A percentile compares a stretch with the other conserved stretches of the same genome.
Conservation (phyloP, 192 early-diverging fungal species). For the Rhizoclosmatium globosum region DNA sequence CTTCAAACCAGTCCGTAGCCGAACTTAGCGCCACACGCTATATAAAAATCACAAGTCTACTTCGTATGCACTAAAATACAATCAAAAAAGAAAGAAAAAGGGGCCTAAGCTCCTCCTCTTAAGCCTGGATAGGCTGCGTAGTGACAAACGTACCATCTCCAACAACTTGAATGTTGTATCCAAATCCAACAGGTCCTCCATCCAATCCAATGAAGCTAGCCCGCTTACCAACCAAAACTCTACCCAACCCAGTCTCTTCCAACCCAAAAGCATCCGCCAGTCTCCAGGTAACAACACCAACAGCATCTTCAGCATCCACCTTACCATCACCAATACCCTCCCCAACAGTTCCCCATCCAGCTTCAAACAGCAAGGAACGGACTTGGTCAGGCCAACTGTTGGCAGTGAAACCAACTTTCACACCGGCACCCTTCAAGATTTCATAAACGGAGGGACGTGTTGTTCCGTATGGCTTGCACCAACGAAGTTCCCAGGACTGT, state of each 20-base stretch:
- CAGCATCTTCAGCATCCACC: constrained; percentile 67
- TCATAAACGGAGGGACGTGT: constrained; percentile 61
- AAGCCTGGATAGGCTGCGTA: constrained; percentile 46
- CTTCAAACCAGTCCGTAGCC: too few species aligned
- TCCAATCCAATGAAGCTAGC: constrained; percentile 69
- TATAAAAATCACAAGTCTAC: too few species aligned
- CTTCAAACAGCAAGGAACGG: constrained; percentile 77
- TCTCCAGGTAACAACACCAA: constrained; percentile 75
- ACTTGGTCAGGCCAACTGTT: constrained; percentile 53
- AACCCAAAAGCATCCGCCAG: constrained; percentile 71
- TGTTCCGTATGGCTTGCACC: constrained; percentile 63
- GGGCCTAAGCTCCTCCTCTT: not conserved
- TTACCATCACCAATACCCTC: constrained; percentile 45
- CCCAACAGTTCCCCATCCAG: constrained; percentile 66
- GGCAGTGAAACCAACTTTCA: constrained; percentile 68
- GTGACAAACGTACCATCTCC: constrained; percentile 62
- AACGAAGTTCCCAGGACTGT: constrained; percentile 59
- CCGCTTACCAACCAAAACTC: constrained; percentile 41
- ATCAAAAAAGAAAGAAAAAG: constrained; percentile 2
- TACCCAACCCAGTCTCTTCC: constrained; percentile 27
- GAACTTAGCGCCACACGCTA: too few species aligned
- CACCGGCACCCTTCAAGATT: constrained; percentile 65
- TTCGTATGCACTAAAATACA: too few species aligned
- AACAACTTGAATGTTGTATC: constrained; percentile 61
- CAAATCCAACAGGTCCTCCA: constrained; percentile 70